Evolutionary conservation across 306 rosid species (phyloP), one percentile per base, ranked within the genome.

Genomic region (Lathyrus oleraceus): DNA sequence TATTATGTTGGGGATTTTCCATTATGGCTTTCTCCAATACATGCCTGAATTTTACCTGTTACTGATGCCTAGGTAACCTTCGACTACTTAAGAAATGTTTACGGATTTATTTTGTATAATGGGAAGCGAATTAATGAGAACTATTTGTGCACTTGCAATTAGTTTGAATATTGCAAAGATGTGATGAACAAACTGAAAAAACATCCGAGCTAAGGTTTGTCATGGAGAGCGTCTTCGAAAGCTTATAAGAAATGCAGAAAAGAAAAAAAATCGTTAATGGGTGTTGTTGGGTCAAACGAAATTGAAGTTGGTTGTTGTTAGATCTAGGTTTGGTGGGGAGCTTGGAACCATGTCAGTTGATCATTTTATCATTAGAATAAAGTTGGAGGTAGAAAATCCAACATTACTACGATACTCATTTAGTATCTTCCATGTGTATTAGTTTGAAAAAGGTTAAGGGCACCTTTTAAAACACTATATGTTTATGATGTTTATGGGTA

Each of bases 1-100:
- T 89, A 94, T 77, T 94, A 88, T 84, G 97, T 96, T 16, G 96
- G 99, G 49, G 97, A 94, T 72, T 94, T 94, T 71, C 98, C 99
- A 25, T 77, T 94, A 64, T 94, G 97, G 99, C 97, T 94, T 69
- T 88, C 99, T 48, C 99, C 98, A 45, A 44, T 87, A 49, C 99
- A 94, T 73, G 97, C 89, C 68, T 91, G 96, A 69, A 82, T 94
- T 71, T 75, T 94, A 78, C 98, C 98, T 28, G 97, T 94, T 32
- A 88, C 97, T 1, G 98, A 94, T 53, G 39, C 83, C 53, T 97
- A 94, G 98, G 98, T 94, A 70, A 48, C 36, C 10, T 25, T 58
- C 62, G 20, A 51, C 21, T 66, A 62, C 60, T 28, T 19, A 67
- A 40, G 38, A 54, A 19, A 56, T 43, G 8, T 49, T 66, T 61